Percentiles rank a stretch among this genome's conserved stretches.
Conservation (phyloP, 2,329 filamentous ascomycete species). For the Trichoderma endophyticum region DNA sequence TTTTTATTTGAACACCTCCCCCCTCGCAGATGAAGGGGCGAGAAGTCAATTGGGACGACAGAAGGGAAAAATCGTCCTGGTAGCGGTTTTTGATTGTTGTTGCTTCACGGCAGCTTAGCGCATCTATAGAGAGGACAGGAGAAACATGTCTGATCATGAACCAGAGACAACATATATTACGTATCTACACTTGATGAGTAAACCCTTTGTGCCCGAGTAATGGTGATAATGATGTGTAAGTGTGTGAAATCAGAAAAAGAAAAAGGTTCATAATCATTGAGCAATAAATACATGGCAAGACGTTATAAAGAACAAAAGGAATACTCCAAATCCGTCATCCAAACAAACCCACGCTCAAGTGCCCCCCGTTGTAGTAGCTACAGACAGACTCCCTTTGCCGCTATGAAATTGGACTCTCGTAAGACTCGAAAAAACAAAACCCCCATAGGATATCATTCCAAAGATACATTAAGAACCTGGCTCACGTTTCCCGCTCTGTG, state of each 20-base stretch:
- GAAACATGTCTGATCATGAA: slow-evolving; percentile 1
- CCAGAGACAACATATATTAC: slow-evolving; percentile 17
- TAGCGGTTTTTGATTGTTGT: slow-evolving; percentile 22
- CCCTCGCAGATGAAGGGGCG: background rate
- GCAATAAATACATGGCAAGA: background rate
- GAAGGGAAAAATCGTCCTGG: slow-evolving; percentile 8
- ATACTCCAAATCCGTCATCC: background rate
- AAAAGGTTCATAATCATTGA: background rate
- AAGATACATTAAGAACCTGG: slow-evolving; percentile 1
- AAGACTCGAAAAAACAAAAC: background rate
- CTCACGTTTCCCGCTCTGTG: background rate
- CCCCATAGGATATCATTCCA: background rate
- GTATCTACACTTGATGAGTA: background rate
- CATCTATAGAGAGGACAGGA: slow-evolving; percentile 17
- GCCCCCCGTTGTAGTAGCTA: background rate
- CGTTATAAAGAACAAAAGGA: background rate
- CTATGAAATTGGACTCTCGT: background rate
- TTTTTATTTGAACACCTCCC: background rate
- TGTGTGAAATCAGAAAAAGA: background rate
- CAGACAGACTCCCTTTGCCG: background rate
- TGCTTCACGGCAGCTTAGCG: slow-evolving; percentile 23
- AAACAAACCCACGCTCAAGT: background rate
- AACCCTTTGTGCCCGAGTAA: background rate
- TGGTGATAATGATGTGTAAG: background rate
- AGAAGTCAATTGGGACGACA: background rate